Evolutionary conservation across 768 basidiomycete species (phyloP), one percentile per base, ranked within the genome.

Genomic region (Hericium alpestre): DNA sequence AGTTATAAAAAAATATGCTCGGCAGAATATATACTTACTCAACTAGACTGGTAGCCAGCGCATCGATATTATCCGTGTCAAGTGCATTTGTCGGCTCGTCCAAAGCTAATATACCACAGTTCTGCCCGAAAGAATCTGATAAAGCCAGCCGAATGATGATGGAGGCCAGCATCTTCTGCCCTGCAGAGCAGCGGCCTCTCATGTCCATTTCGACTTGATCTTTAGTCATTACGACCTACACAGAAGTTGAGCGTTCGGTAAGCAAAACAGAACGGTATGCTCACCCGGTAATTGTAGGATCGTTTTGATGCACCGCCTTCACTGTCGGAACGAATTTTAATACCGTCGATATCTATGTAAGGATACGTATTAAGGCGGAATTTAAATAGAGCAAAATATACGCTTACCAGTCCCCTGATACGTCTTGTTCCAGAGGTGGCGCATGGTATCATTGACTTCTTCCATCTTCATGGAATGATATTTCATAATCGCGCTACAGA

Each of bases 151-250:
- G 85, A 65, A 99, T 98, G 71, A 98, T 92, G 70, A 98, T 97
- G 20, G 91, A 94, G 10, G 95, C 96, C 58, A 99, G 74, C 80
- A 98, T 97, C 73, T 99, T 99, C 72, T 99, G 96, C 0, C 96
- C 96, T 1, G 96, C 96, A 15, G 90, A 93, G 72, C 96, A 99
- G 61, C 96, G 83, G 23, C 96, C 96, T 56, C 96, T 85, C 96
- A 99, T 99, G 71, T 98, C 96, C 90, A 99, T 93, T 71, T 98
- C 95, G 7, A 97, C 94, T 65, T 93, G 89, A 68, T 97, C 94
- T 74, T 99, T 99, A 54, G 88, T 91, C 95, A 99, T 98, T 62
- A 98, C 95, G 58, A 97, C 93, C 93, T 95, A 38, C 48, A 39
- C 32, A 18, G 20, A 52, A 57, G 48, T 55, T 56, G 32, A 39